Evolutionary conservation across 2,329 filamentous ascomycete species (phyloP), one percentile per base, ranked within the genome.

Genomic region (Xylariaceae sp.): DNA sequence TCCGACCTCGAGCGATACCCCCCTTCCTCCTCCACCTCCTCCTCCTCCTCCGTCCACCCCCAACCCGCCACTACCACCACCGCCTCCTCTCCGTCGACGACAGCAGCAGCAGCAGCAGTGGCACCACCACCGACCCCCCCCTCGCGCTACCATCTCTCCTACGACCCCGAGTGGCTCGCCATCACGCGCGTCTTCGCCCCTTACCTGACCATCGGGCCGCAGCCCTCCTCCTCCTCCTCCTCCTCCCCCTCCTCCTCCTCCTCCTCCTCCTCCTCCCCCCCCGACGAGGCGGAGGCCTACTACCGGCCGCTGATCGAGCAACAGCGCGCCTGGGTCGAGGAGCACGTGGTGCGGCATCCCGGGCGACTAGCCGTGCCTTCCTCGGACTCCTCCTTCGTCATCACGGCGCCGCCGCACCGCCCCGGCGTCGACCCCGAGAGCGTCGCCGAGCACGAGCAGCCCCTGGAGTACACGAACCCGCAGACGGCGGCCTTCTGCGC

Each of bases 111-210:
- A n/a, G n/a, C n/a, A n/a, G n/a, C n/a, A n/a, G n/a, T n/a, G n/a
- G n/a, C n/a, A n/a, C n/a, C n/a, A n/a, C n/a, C n/a, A n/a, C n/a
- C n/a, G n/a, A 14, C 13, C n/a, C 9, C 29, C 12, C 11, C 29
- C 12, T 59, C 65, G 2, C 77, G 77, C 1, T 72, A 77, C 45
- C 66, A 63, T 9, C 68, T 95, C 1, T 65, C 78, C 30, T 96
- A 98, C 55, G 92, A 98, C 57, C 77, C 80, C 9, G 92, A 98
- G 62, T 98, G 90, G 90, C 77, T 98, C 6, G 83, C 92, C 26
- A 95, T 98, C 43, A 89, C 81, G 10, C 83, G 90, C 26, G 81
- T 79, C 6, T 93, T 96, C 52, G 76, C 83, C 25, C 49, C 66
- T 3, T 68, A 76, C 25, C 67, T 92, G 2, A 59, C 64, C 2